Evolutionary conservation across 2,329 filamentous ascomycete genomes (phyloP), one percentile per base, ranked within the genome.

Genomic region (Didymella sp.): DNA sequence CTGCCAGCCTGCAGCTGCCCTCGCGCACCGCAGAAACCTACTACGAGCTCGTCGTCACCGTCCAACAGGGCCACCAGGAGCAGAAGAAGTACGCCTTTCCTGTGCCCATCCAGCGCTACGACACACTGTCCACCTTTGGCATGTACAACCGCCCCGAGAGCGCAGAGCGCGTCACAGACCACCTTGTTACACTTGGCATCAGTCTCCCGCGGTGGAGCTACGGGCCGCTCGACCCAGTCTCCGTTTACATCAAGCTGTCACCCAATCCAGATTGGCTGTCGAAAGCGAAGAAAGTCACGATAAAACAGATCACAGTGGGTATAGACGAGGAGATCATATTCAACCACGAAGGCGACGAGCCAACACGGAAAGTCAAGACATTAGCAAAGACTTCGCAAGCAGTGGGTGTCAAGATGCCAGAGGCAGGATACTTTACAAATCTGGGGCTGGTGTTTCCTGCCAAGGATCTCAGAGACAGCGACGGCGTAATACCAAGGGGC

Each of bases 241-340:
- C 91, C 54, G 93, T 98, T 49, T 97, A 96, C 76, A 93, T 99
- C 75, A 96, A 96, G 76, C 79, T 99, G 21, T 90, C 90, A 8
- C 95, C 95, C 13, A 98, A 98, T 68, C 88, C 89, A 27, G 92
- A 97, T 75, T 97, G 91, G 91, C 81, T 95, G 76, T 87, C 80
- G 73, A 98, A 97, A 77, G 93, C 94, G 44, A 91, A 89, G 74
- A 91, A 91, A 73, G 93, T 98, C 50, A 94, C 91, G 40, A 96
- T 99, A 71, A 89, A 93, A 72, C 95, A 95, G 72, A 95, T 99
- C 66, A 96, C 92, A 1, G 88, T 98, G 38, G 87, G 87, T 12
- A 96, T 99, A 67, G 95, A 98, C 72, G 95, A 99, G 77, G 94
- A 98, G 74, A 96, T 98, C 57, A 96, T 95, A n/a, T 99, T 91